Percentiles rank a stretch among this genome's conserved stretches.
These are phyloP conservation scores for grape (Vitis vinifera) DNA, from an alignment of 164 flowering plant species.

Conservation along the genomic window DNA sequence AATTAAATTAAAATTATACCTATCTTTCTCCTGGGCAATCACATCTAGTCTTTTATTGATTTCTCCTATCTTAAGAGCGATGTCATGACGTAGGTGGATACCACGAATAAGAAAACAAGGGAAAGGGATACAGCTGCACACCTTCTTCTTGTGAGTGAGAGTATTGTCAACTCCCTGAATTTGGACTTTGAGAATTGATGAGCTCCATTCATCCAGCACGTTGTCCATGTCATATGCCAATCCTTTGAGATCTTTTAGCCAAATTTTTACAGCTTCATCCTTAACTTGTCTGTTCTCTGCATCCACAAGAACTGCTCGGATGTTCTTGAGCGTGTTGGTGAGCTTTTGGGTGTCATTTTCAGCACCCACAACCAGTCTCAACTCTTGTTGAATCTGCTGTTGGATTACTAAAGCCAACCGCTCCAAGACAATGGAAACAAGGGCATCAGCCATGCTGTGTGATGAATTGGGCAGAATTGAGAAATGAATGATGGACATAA, in stretches of 20 bases:
- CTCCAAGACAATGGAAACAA: constrained; percentile 10
- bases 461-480: too few species aligned
- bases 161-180: too few species aligned
- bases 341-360: constrained; percentile 6
- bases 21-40: constrained; percentile 9
- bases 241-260: constrained; percentile 19
- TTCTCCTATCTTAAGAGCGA: constrained; percentile 11
- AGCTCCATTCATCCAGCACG: constrained; percentile 28
- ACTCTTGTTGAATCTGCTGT: neutral
- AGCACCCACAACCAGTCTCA: neutral
- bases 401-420: neutral
- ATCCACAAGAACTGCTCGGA: constrained; percentile 17
- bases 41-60: constrained; percentile 8
- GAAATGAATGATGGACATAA: too few species aligned
- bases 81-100: neutral
- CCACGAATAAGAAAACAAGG: neutral
- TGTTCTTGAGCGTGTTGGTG: neutral
- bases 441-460: constrained; percentile 13
- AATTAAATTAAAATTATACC: neutral
- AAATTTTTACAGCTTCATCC: neutral
- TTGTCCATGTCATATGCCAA: constrained; percentile 16
- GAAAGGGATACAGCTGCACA: neutral
- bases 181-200: neutral
- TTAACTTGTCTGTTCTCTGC: constrained; percentile 20
- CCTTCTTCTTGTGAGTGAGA: neutral